Conservation (phyloP, 129 eudicot species). For the Flaveria sonorensis region DNA sequence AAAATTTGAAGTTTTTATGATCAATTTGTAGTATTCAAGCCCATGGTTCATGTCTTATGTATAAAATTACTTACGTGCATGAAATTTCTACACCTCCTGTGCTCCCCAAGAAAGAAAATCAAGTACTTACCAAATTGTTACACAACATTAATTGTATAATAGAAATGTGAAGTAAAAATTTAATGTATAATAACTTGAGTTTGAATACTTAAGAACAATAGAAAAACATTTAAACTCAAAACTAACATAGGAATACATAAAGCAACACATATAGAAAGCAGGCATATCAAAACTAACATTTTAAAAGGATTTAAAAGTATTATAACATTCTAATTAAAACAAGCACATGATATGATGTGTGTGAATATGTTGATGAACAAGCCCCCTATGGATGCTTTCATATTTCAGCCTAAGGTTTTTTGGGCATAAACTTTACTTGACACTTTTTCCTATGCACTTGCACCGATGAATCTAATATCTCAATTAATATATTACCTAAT, state of each 20-base stretch:
- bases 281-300: no score
- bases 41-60: background rate
- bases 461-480: conserved; percentile 1
- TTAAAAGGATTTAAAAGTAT: no score
- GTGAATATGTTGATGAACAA: background rate
- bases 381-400: no score
- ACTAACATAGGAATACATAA: background rate
- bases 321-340: no score
- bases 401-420: background rate
- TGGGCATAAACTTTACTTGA: background rate
- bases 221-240: background rate
- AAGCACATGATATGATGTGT: background rate
- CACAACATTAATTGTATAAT: background rate
- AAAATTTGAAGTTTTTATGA: background rate
- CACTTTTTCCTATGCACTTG: background rate
- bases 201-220: background rate
- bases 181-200: background rate
- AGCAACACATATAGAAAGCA: background rate
- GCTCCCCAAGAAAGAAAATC: background rate
- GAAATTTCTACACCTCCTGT: background rate
- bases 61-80: background rate
- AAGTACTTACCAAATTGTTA: background rate
- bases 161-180: no score
- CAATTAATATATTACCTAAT: conserved; percentile 60
- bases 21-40: background rate